phyloP scores from a whole-genome alignment of 192 early-diverging fungal species.

The Funneliformis mosseae region DNA sequence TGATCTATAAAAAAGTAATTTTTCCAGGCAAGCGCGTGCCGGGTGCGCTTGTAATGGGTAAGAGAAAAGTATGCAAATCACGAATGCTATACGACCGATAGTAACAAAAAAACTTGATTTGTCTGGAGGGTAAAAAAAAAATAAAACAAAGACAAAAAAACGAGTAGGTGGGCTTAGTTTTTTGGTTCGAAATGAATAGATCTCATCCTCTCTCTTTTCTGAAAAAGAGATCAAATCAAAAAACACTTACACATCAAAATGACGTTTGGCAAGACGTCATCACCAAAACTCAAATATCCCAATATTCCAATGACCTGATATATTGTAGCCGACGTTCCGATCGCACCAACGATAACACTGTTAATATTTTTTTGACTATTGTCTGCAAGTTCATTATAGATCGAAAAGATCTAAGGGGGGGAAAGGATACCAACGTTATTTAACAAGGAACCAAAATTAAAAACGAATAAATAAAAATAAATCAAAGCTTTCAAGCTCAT shows the following conservation, averaged over 20 bases:
- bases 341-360: conserved; percentile 71
- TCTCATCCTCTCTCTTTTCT: no score
- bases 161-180: no score
- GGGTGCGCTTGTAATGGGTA: conserved; percentile 96
- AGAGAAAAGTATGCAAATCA: conserved; percentile 83
- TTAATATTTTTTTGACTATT: conserved; percentile 74
- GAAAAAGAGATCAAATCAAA: neutral
- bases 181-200: no score
- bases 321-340: conserved; percentile 70
- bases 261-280: conserved; percentile 78
- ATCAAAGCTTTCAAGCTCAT: neutral
- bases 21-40: conserved; percentile 84
- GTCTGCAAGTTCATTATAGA: conserved; percentile 92
- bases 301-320: conserved; percentile 88
- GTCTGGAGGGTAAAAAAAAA: conserved; percentile 47
- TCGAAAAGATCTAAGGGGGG: conserved; percentile 80
- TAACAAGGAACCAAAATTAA: no score
- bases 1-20: conserved; percentile 60
- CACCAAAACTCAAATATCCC: conserved; percentile 93
- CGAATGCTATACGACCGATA: conserved; percentile 85
- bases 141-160: no score
- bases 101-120: conserved; percentile 70
- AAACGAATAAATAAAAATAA: conserved; percentile 25
- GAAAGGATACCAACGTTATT: conserved; percentile 31
- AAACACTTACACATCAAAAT: conserved; percentile 73